Evolutionary conservation across 345 rosid genomes (phyloP).

Genomic region (Salix udensis): DNA sequence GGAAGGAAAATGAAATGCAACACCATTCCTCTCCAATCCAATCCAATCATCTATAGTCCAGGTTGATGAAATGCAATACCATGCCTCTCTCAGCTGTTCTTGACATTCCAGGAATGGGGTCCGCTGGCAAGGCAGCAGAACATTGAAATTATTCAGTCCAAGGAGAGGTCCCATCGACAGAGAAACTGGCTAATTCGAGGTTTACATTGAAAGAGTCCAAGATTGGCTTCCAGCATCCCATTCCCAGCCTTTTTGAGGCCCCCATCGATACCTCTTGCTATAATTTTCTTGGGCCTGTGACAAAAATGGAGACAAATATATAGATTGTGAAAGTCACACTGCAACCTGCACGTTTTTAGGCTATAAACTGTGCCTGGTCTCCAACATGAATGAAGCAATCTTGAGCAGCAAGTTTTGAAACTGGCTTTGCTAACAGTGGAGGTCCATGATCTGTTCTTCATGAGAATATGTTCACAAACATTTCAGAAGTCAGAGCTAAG

Average conservation of each 20-base stretch:
- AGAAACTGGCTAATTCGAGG: background rate
- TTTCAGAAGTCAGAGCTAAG: background rate
- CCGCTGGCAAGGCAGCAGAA: background rate
- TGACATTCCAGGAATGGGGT: background rate
- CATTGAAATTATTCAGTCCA: constrained; percentile 5
- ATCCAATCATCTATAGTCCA: background rate
- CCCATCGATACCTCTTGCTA: background rate
- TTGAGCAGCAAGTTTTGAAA: background rate
- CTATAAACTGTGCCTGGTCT: background rate
- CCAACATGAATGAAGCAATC: background rate
- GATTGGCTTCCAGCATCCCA: background rate
- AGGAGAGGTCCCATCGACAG: constrained; percentile 12
- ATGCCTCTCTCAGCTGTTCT: background rate
- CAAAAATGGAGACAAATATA: background rate
- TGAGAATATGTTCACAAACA: background rate
- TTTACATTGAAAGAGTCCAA: background rate
- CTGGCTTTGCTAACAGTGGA: background rate
- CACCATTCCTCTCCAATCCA: background rate
- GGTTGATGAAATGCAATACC: background rate
- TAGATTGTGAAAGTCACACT: background rate
- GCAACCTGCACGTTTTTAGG: background rate
- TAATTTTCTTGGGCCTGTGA: background rate
- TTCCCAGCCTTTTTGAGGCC: background rate
- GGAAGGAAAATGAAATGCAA: background rate
- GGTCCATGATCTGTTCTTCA: background rate